Conservation (phyloP, 345 rosid genomes). For the Rhodomyrtus tomentosa region DNA sequence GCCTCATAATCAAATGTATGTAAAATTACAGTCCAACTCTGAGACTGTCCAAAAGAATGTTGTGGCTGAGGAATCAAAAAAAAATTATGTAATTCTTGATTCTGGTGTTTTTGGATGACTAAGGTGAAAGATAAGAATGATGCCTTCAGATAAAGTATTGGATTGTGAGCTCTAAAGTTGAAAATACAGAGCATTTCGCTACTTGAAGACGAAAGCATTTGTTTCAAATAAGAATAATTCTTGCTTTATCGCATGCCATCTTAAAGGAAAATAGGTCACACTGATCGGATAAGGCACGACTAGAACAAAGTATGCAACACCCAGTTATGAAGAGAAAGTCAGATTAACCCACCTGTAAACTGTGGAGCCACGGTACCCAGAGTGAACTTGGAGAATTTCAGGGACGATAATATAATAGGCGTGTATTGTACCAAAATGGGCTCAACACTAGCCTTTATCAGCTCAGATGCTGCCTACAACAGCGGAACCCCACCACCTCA, state of each 20-base stretch:
- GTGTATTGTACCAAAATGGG: conserved; percentile 91
- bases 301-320: background rate
- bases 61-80: background rate
- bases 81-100: background rate
- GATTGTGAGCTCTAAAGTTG: background rate
- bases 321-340: background rate
- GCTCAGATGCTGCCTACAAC: conserved; percentile 89
- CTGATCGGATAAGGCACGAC: background rate
- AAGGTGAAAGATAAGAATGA: background rate
- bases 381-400: conserved; percentile 87
- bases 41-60: background rate
- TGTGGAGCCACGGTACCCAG: conserved; percentile 99
- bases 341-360: conserved; percentile 56
- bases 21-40: background rate
- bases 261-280: background rate
- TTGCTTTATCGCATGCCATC: background rate
- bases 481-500: background rate
- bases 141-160: background rate
- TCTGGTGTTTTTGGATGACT: background rate
- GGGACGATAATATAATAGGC: conserved; percentile 78
- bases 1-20: background rate
- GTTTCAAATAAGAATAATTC: background rate
- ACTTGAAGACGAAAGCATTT: background rate
- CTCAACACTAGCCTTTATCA: conserved; percentile 80
- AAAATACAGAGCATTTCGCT: background rate